Evolutionary conservation across 495 filamentous ascomycete species (phyloP), one percentile per base, ranked within the genome.

Genomic region (Penicillium samsonianum): DNA sequence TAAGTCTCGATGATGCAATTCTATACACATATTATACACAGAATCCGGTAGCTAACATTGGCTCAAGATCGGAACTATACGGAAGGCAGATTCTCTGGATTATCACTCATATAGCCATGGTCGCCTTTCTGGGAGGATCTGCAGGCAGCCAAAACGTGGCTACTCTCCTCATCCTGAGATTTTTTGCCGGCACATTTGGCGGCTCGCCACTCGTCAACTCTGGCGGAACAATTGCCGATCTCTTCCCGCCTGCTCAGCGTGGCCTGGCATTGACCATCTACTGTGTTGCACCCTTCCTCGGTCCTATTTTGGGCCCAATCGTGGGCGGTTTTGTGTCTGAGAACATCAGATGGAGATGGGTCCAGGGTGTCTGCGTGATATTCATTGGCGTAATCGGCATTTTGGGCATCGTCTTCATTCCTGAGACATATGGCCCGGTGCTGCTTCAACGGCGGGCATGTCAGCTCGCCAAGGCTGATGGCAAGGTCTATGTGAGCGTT

Each of bases 161-260:
- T 6, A 77, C 81, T 0, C 69, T 89, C 6, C 60, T 87, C 43
- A 74, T 87, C 52, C 74, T 88, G 14, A 81, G 86, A 40, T 86
- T 87, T 74, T 80, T 88, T 47, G 83, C 80, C 11, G 82, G 84
- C 28, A 73, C 81, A 12, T 83, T 85, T 64, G 86, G 86, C 9
- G 76, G 79, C 5, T 80, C 81, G 4, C 76, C 83, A 19, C 49
- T 86, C 52, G 82, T 82, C 9, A 84, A 83, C 64, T 67, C 77
- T 14, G 82, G 83, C 28, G 83, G 82, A 33, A 76, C 84, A 23
- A 83, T 86, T 61, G 77, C 82, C 17, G 82, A 87, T 51, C 82
- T 84, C 28, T 87, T 87, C 52, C 62, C 68, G 14, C 75, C 78
- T 6, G 60, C 55, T 43, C 65, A 84, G 58, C 76, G 84, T 53